Conservation (phyloP, 2,329 filamentous ascomycete species). For the Dactylonectria estremocensis region DNA sequence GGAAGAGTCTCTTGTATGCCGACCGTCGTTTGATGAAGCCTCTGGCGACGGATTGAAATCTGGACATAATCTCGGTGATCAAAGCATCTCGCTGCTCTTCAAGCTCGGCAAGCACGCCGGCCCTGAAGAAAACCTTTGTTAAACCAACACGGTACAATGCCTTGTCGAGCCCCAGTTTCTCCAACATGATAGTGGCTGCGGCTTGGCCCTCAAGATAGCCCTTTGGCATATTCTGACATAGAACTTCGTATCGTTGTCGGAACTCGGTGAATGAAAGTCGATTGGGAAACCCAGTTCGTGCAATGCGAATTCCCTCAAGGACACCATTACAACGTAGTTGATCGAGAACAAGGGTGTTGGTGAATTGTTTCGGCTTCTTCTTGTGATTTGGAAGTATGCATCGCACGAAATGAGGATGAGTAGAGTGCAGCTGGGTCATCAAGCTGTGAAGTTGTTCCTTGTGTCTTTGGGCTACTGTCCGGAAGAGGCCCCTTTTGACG, state of each 20-base stretch:
- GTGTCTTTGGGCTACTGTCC: constrained; percentile 95
- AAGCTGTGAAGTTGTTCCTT: constrained; percentile 98
- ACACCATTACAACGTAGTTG: constrained; percentile 99
- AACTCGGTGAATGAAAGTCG: constrained; percentile 94
- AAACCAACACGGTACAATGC: constrained; percentile 93
- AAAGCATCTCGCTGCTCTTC: constrained; percentile 95
- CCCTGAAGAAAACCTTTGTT: constrained; percentile 98
- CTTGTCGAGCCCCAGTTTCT: constrained; percentile 88
- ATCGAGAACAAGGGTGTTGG: constrained; percentile 92
- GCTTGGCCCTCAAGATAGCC: constrained; percentile 93
- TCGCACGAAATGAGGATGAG: constrained; percentile 97
- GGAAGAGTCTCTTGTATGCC: constrained; percentile 93
- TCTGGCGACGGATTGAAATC: constrained; percentile 92
- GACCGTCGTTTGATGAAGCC: constrained; percentile 91
- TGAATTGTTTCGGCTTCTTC: constrained; percentile 94
- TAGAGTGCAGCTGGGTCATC: constrained; percentile 94
- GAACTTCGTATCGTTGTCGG: constrained; percentile 93
- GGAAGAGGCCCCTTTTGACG: constrained; percentile 97
- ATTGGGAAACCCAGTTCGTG: constrained; percentile 96
- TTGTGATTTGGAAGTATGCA: constrained; percentile 99
- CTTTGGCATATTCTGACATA: constrained; percentile 90
- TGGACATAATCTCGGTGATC: constrained; percentile 93
- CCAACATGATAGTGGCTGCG: constrained; percentile 87
- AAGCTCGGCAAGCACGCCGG: constrained; percentile 94
- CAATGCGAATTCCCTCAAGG: constrained; percentile 97